Base-by-base conservation (phyloP, 768 basidiomycete species). In the Mycena alexandri region DNA sequence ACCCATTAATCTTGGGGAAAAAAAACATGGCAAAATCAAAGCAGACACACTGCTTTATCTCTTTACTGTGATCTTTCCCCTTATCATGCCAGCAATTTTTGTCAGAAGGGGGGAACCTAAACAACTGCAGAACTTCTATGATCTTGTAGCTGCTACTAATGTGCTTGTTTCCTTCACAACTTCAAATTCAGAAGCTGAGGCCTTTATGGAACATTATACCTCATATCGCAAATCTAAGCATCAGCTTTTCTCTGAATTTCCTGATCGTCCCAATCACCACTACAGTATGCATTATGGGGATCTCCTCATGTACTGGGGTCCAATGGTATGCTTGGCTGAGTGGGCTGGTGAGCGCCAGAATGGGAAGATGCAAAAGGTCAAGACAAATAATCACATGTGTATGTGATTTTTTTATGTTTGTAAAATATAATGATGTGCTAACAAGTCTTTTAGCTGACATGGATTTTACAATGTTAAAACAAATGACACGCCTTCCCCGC, bases 1-100 rank as follows among this genome's bases (percentile, higher is more conserved):
- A 34, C 75, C 74, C 19, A 34, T 11, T 12, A 75, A 76, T 41
- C 68, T 73, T 60, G 74, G 75, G 5, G 69, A 73, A 16, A 41
- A 46, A 4, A 48, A 24, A 3, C 73, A 74, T 53, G 72, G 74
- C 19, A 74, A 74, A 52, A 60, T 76, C 12, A 74, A 74, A 36
- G 72, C 71, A 44, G 65, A 73, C 33, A 51, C 6, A 3, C 29
- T 29, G 29, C 29, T 29, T 29, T 29, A 29, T 29, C 29, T 29
- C 29, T 29, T 29, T 29, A 29, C 6, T 29, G 29, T 6, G 6
- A 29, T 29, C 29, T 6, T 29, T 29, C 29, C 29, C 3, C 29
- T 29, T 29, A 29, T 29, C 29, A 29, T 29, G 6, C 29, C 29
- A 29, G 29, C 29, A 29, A 29, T 29, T 6, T 29, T 29, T 3